phyloP scores from a whole-genome alignment of 768 basidiomycete species.

The Astraeus odoratus region DNA sequence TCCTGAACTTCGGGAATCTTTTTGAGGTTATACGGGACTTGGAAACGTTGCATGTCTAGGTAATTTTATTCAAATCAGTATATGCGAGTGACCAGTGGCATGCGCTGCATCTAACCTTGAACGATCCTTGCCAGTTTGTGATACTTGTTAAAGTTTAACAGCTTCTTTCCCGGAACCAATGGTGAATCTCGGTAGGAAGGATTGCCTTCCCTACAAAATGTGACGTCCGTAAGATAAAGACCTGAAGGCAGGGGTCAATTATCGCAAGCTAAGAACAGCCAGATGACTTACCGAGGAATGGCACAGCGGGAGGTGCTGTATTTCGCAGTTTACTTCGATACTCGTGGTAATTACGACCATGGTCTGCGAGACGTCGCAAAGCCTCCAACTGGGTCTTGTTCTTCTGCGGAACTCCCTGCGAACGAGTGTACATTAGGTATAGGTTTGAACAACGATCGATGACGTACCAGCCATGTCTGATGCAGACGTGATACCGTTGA shows the following conservation, averaged over 20 bases:
- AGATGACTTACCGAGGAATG: slow-evolving; percentile 72
- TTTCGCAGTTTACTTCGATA: slow-evolving; percentile 85
- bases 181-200: slow-evolving; percentile 79
- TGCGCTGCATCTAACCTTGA: slow-evolving; percentile 44
- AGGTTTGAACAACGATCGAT: not conserved
- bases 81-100: not conserved
- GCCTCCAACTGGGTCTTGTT: slow-evolving; percentile 72
- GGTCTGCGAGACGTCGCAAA: slow-evolving; percentile 83
- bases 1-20: slow-evolving; percentile 86
- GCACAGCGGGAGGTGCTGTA: slow-evolving; percentile 87
- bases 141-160: slow-evolving; percentile 97
- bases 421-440: slow-evolving; percentile 1
- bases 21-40: slow-evolving; percentile 78
- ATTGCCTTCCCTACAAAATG: slow-evolving; percentile 94
- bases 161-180: slow-evolving; percentile 60
- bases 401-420: slow-evolving; percentile 78
- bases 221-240: slow-evolving; percentile 85
- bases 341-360: slow-evolving; percentile 83
- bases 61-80: slow-evolving; percentile 4
- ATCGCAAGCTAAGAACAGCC: not conserved
- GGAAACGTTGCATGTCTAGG: slow-evolving; percentile 88
- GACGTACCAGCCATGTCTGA: slow-evolving; percentile 90
- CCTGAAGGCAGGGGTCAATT: slow-evolving; percentile 37
- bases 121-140: slow-evolving; percentile 83
- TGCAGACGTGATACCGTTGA: slow-evolving; percentile 88